A percentile compares a stretch with the other conserved stretches of the same genome.
Conservation (phyloP, 139 green algal species). For the Chlorella sorokiniana region DNA sequence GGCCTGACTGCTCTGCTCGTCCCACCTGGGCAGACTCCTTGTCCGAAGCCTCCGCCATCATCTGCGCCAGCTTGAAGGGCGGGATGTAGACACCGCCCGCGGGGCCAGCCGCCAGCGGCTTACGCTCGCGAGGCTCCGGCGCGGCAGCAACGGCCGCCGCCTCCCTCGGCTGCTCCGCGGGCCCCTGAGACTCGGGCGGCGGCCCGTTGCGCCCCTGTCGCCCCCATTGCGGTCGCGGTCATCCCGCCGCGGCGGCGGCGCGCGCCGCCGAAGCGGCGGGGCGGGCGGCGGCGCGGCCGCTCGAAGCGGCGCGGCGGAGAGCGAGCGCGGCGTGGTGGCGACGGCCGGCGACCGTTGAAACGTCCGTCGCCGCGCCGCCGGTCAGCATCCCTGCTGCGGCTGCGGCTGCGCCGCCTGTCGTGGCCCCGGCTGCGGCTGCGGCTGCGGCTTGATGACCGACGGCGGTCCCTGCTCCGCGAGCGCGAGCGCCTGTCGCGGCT, state of each 20-base stretch:
- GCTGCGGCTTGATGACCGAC: not conserved
- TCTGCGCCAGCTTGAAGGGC: conserved; percentile 95
- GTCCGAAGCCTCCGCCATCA: conserved; percentile 78
- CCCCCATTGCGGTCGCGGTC: not conserved
- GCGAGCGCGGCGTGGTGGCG: not conserved
- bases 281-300: not conserved
- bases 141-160: not conserved
- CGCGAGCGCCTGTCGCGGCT: not conserved
- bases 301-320: conserved; percentile 7
- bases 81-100: conserved; percentile 96
- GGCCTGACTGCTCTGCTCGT: too few species aligned
- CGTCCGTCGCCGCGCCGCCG: not conserved
- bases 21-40: conserved; percentile 25
- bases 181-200: not conserved
- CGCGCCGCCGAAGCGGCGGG: too few species aligned
- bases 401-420: not conserved
- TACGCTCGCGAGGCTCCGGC: conserved; percentile 11
- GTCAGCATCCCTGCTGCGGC: not conserved
- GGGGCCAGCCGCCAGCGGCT: conserved; percentile 46
- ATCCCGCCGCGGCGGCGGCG: not conserved
- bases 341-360: not conserved
- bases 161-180: not conserved
- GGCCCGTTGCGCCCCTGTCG: not conserved
- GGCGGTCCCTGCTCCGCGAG: not conserved
- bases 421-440: not conserved